A percentile compares a stretch with the other conserved stretches of the same genome.
phyloP scores from a whole-genome alignment of 768 basidiomycete genomes.

The Phylloporus arenicola region DNA sequence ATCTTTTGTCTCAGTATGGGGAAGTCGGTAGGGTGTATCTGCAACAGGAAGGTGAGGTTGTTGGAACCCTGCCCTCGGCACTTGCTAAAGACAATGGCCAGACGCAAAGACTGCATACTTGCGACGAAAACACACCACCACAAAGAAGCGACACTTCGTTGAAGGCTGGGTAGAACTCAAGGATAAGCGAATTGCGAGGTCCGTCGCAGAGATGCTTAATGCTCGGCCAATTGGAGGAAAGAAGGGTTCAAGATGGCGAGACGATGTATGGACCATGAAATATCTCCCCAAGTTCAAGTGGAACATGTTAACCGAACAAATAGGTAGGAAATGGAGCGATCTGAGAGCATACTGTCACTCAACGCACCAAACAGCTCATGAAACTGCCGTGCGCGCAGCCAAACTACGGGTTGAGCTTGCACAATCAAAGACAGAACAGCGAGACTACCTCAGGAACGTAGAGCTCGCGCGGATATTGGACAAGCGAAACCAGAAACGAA shows the following conservation, averaged over 20 bases:
- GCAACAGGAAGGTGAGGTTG: slow-evolving; percentile 75
- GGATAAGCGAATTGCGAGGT: slow-evolving; percentile 86
- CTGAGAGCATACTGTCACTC: slow-evolving; percentile 5
- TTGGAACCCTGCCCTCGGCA: neutral
- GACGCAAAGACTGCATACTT: slow-evolving; percentile 87
- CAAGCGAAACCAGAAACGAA: slow-evolving; percentile 69
- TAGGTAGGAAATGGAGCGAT: slow-evolving; percentile 61
- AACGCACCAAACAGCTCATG: slow-evolving; percentile 61
- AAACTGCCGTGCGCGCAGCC: slow-evolving; percentile 82
- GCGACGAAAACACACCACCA: slow-evolving; percentile 72
- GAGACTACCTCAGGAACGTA: slow-evolving; percentile 89
- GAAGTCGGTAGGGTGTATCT: slow-evolving; percentile 90
- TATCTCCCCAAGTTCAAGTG: slow-evolving; percentile 97
- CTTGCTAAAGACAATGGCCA: slow-evolving; percentile 25
- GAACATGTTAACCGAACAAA: slow-evolving; percentile 98
- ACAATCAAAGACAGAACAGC: slow-evolving; percentile 83
- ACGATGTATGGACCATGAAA: slow-evolving; percentile 99
- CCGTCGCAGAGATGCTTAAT: slow-evolving; percentile 92
- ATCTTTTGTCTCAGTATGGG: slow-evolving; percentile 86
- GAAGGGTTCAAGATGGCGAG: slow-evolving; percentile 85
- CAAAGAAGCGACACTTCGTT: slow-evolving; percentile 81
- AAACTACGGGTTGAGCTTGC: slow-evolving; percentile 89
- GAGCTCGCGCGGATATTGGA: slow-evolving; percentile 84
- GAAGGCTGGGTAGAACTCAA: slow-evolving; percentile 99
- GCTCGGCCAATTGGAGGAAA: slow-evolving; percentile 94